Evolutionary conservation across 768 basidiomycete genomes (phyloP).

Genomic region (Tylopilus balloui): DNA sequence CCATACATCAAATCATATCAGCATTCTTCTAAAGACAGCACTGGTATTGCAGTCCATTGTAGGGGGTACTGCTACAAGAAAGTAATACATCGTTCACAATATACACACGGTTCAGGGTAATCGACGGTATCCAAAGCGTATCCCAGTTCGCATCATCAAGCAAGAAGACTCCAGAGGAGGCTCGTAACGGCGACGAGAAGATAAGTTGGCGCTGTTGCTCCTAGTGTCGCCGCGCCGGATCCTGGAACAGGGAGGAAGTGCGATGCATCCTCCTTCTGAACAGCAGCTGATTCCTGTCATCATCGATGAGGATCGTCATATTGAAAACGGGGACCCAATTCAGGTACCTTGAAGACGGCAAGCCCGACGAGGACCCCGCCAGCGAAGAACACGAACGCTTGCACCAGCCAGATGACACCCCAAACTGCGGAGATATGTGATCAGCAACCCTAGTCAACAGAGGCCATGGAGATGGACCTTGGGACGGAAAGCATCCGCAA

Average conservation of each 20-base stretch:
- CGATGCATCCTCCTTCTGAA: conserved; percentile 48
- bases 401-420: conserved; percentile 85
- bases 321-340: neutral
- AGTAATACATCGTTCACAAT: conserved; percentile 8
- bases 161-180: conserved; percentile 25
- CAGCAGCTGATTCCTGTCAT: conserved; percentile 53
- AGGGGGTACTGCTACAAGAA: neutral
- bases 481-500: conserved; percentile 82
- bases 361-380: conserved; percentile 74
- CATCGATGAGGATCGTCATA: neutral
- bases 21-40: neutral
- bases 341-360: conserved; percentile 73
- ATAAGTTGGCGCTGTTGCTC: conserved; percentile 24
- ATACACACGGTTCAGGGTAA: neutral
- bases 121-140: neutral
- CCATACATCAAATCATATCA: neutral
- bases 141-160: neutral
- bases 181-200: conserved; percentile 21
- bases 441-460: conserved; percentile 1
- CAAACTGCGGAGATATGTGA: conserved; percentile 54
- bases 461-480: conserved; percentile 41
- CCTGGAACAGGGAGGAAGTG: conserved; percentile 63
- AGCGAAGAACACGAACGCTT: conserved; percentile 71
- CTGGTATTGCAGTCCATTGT: neutral
- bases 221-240: conserved; percentile 34